A percentile compares a stretch with the other conserved stretches of the same genome.
These are phyloP conservation scores for Alternaria atra DNA, from an alignment of 2,329 filamentous ascomycete genomes.

Conservation along the genomic window DNA sequence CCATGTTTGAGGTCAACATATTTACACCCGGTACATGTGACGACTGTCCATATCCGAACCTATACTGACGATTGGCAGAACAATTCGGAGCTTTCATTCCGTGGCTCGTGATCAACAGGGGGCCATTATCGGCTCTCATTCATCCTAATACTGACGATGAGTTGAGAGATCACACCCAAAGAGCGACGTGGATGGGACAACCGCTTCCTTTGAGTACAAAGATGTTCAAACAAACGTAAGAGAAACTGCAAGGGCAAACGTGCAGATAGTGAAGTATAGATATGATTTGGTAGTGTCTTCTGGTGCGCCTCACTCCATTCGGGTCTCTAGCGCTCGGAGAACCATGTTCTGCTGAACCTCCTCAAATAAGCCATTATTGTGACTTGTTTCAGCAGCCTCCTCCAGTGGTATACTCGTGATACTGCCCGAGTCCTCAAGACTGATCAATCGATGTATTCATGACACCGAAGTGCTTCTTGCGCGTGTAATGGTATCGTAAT, in stretches of 20 bases:
- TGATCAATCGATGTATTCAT: not conserved
- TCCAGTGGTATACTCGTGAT: not conserved
- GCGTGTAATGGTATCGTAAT: not conserved
- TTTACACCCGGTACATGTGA: conserved; percentile 68
- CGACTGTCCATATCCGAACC: not conserved
- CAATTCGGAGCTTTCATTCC: conserved; percentile 90
- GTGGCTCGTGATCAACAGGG: conserved; percentile 84
- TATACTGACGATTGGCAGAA: conserved; percentile 48
- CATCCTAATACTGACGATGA: conserved; percentile 82
- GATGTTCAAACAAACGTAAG: conserved; percentile 54
- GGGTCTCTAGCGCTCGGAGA: not conserved
- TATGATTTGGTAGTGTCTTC: not conserved
- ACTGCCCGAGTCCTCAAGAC: not conserved
- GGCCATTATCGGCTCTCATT: conserved; percentile 78
- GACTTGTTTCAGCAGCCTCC: not conserved
- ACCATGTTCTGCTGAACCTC: not conserved
- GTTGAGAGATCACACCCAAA: conserved; percentile 69
- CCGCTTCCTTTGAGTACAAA: conserved; percentile 67
- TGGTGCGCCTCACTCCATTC: not conserved
- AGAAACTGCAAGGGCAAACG: not conserved
- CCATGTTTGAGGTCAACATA: conserved; percentile 93
- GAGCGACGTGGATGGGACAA: conserved; percentile 79
- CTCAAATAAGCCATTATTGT: not conserved
- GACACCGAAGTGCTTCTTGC: not conserved
- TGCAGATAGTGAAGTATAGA: not conserved